These are phyloP conservation scores for Saturnispora ahearnii DNA, from an alignment of 805 yeast genomes.

Conservation along the genomic window DNA sequence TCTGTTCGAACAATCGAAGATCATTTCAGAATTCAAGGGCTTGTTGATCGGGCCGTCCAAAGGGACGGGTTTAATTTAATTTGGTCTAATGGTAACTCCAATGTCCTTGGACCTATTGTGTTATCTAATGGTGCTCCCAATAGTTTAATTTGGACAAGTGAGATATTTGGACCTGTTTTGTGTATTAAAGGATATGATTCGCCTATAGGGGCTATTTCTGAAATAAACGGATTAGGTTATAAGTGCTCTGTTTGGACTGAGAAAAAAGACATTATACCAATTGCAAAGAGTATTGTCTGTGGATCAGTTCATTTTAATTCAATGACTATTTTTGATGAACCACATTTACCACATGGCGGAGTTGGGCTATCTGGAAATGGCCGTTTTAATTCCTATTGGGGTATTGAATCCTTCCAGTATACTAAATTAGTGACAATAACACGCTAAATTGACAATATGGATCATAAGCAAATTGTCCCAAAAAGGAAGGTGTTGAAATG, in stretches of 20 bases:
- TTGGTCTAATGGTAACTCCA: neutral
- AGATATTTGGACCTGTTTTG: constrained; percentile 38
- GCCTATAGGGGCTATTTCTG: constrained; percentile 15
- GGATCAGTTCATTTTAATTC: constrained; percentile 33
- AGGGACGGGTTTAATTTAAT: constrained; percentile 30
- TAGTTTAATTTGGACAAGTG: constrained; percentile 26
- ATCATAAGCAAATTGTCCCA: neutral
- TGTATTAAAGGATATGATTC: constrained; percentile 24
- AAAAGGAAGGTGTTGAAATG: neutral
- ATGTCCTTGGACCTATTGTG: constrained; percentile 24
- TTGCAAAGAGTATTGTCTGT: constrained; percentile 19
- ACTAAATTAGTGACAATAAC: constrained; percentile 18
- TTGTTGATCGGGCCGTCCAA: constrained; percentile 31
- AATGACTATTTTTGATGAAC: constrained; percentile 19
- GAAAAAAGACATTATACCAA: neutral
- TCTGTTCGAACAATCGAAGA: constrained; percentile 27
- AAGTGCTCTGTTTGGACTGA: constrained; percentile 36
- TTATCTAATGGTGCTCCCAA: constrained; percentile 26
- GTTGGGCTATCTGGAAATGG: constrained; percentile 35
- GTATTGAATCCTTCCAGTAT: constrained; percentile 33
- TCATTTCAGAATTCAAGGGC: constrained; percentile 16
- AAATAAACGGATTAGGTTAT: constrained; percentile 24
- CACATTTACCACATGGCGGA: constrained; percentile 38
- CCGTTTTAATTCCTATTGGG: constrained; percentile 38
- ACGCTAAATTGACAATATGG: neutral